These are phyloP conservation scores for Mytilinidion resinicola DNA, from an alignment of 495 filamentous ascomycete species.

Conservation along the genomic window DNA sequence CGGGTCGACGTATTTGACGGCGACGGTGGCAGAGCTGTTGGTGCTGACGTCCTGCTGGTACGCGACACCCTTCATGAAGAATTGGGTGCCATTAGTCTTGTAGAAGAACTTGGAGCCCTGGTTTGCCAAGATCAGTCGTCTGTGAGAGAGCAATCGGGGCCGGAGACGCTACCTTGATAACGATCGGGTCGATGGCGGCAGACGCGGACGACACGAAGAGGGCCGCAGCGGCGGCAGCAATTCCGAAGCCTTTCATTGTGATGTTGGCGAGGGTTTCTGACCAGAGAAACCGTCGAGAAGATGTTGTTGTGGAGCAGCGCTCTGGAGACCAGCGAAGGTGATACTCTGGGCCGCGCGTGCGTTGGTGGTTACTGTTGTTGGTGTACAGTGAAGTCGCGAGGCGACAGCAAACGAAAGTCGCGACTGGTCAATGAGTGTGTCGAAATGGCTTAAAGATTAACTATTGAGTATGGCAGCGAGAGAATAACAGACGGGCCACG, in stretches of 20 bases:
- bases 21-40: constrained; percentile 39
- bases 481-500: not conserved
- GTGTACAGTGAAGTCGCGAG: not conserved
- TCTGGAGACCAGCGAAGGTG: not conserved
- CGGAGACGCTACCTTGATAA: constrained; percentile 31
- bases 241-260: constrained; percentile 27
- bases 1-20: constrained; percentile 53
- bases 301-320: not conserved
- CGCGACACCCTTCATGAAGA: constrained; percentile 82
- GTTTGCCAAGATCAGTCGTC: no score
- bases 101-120: constrained; percentile 78
- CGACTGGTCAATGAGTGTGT: not conserved
- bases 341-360: not conserved
- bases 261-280: not conserved
- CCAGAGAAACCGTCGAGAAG: constrained; percentile 18
- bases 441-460: constrained; percentile 6
- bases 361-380: not conserved
- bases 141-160: not conserved
- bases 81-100: constrained; percentile 67
- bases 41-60: constrained; percentile 62
- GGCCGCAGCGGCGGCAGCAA: constrained; percentile 27
- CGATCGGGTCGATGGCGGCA: constrained; percentile 35
- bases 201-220: constrained; percentile 30
- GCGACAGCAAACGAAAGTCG: constrained; percentile 1
- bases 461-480: not conserved